These are phyloP conservation scores for Aegilops tauschii DNA, from an alignment of 176 grass and related monocot species.

Conservation along the genomic window DNA sequence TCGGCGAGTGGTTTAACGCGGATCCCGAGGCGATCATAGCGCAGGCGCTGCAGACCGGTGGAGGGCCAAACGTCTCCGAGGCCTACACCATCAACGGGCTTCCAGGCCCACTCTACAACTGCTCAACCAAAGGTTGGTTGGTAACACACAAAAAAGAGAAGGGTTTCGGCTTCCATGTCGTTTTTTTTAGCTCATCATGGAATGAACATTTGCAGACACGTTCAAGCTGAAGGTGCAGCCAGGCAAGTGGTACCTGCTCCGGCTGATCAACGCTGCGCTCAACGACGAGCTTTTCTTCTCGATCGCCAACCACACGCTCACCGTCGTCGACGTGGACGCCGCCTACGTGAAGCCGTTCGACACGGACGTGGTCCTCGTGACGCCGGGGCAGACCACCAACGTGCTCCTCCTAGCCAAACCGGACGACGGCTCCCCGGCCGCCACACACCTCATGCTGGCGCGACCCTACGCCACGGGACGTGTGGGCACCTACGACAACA, in stretches of 20 bases:
- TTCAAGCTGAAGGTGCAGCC: slow-evolving; percentile 61
- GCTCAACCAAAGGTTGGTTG: slow-evolving; percentile 45
- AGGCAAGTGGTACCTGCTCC: slow-evolving; percentile 53
- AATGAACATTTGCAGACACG: slow-evolving; percentile 33
- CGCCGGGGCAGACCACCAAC: slow-evolving; percentile 75
- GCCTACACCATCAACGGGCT: slow-evolving; percentile 71
- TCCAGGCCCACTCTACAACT: slow-evolving; percentile 75
- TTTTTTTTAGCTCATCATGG: no score
- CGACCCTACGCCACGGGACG: slow-evolving; percentile 51
- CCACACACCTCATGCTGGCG: slow-evolving; percentile 60
- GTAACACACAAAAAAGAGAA: not conserved
- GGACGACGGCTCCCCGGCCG: not conserved
- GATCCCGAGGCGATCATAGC: slow-evolving; percentile 57
- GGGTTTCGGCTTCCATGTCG: not conserved
- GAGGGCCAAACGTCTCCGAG: slow-evolving; percentile 59
- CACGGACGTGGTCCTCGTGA: slow-evolving; percentile 51
- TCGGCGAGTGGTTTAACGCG: slow-evolving; percentile 70
- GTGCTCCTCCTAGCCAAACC: slow-evolving; percentile 60
- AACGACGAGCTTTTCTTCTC: slow-evolving; percentile 71
- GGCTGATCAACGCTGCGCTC: slow-evolving; percentile 70
- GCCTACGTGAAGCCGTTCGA: slow-evolving; percentile 62
- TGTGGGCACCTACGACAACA: slow-evolving; percentile 70
- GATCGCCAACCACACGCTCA: slow-evolving; percentile 61
- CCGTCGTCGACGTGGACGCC: slow-evolving; percentile 60
- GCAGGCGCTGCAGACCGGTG: slow-evolving; percentile 48